Percentiles rank a stretch among this genome's conserved stretches.
phyloP scores from a whole-genome alignment of 1,284 basidiomycete genomes.

The Porogramme epimiltina region DNA sequence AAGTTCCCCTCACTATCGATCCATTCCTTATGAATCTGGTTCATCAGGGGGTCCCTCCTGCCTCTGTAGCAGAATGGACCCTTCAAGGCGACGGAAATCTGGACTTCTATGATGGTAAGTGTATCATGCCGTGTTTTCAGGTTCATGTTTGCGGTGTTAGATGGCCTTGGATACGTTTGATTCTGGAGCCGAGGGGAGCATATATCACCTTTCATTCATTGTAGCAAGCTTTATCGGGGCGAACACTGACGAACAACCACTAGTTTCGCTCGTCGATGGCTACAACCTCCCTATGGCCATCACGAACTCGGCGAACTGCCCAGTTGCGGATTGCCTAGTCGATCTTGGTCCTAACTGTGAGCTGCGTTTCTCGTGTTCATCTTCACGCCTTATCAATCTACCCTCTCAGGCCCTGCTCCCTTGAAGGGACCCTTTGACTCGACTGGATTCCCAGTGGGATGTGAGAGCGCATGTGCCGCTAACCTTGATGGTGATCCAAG shows the following conservation, averaged over 20 bases:
- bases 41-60: slow-evolving; percentile 42
- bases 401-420: slow-evolving; percentile 32
- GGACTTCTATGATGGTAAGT: slow-evolving; percentile 44
- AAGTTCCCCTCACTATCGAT: neutral
- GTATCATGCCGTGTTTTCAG: neutral
- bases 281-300: slow-evolving; percentile 44
- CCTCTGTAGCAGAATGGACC: slow-evolving; percentile 46
- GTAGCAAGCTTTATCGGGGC: neutral
- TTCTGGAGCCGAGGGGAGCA: too few species aligned
- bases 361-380: neutral
- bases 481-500: slow-evolving; percentile 39
- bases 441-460: slow-evolving; percentile 42
- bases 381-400: neutral
- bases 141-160: too few species aligned
- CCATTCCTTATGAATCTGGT: neutral
- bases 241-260: neutral
- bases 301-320: slow-evolving; percentile 41
- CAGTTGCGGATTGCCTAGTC: slow-evolving; percentile 41
- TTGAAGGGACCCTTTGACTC: slow-evolving; percentile 36
- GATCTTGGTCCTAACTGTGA: slow-evolving; percentile 43
- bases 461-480: slow-evolving; percentile 44
- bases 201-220: too few species aligned
- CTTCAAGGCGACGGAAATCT: slow-evolving; percentile 31
- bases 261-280: slow-evolving; percentile 42
- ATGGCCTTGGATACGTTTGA: too few species aligned